Evolutionary conservation across 495 filamentous ascomycete species (phyloP), one percentile per base, ranked within the genome.

Genomic region (Podospora tetraspora): DNA sequence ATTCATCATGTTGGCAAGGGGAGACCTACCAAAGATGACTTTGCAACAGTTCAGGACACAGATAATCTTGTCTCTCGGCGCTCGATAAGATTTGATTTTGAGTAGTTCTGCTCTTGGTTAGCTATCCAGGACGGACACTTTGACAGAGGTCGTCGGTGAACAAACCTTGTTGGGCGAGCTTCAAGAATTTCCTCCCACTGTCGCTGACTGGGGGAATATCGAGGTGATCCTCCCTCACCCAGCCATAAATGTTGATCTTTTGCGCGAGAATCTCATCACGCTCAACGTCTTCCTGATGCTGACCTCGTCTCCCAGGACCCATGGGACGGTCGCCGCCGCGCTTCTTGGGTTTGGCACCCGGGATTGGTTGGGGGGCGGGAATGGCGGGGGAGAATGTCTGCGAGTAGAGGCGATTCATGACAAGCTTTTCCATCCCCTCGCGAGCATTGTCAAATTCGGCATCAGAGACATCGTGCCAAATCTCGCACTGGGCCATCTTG

Each of bases 371-470:
- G 4, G 92, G 90, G 8, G 91, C 80, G 5, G 92, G 88, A 62
- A 99, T 99, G 19, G 91, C 91, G 1, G 95, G 94, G 1, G 95
- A 96, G 77, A 99, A 99, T 0, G 96, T 96, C 77, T 99, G 96
- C 1, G 90, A 88, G 75, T 99, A 98, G 6, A 99, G 82, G 64
- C 96, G 86, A 76, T 99, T 99, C 95, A 99, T 99, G 21, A 99
- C 95, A 25, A 99, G 87, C 76, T 99, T 99, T 84, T 99, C 95
- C 96, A 99, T 99, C 30, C 95, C 95, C 81, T 99, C 95, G 70
- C 92, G 87, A 16, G 96, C 96, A 81, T 99, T 97, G 78, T 98
- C 95, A 76, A 99, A 97, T 75, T 99, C 95, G 9, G 91, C 92
- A 76, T 98, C 96, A 0, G 94, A 96, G 0, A 97, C 93, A 57